phyloP scores from a whole-genome alignment of 306 rosid genomes.

The Adenanthera pavonina region DNA sequence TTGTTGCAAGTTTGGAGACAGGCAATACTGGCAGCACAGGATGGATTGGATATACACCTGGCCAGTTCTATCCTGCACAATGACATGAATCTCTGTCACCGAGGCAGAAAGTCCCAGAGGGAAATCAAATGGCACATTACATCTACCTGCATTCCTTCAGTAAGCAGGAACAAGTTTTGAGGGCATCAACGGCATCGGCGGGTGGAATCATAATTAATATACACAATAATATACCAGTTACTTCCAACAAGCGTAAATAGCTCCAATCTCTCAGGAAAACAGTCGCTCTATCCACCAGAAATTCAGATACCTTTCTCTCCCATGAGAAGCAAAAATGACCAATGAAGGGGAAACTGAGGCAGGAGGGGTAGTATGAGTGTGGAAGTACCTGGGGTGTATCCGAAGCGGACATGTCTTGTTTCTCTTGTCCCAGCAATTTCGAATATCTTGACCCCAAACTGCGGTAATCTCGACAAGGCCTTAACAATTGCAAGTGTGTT shows the following conservation, averaged over 20 bases:
- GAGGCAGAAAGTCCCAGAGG: background rate
- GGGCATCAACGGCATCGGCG: slow-evolving; percentile 87
- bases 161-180: slow-evolving; percentile 94
- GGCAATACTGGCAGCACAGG: slow-evolving; percentile 92
- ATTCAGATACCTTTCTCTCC: slow-evolving; percentile 41
- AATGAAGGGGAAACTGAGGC: background rate
- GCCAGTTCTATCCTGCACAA: slow-evolving; percentile 85
- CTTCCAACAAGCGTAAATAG: slow-evolving; percentile 47
- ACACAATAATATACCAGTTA: slow-evolving; percentile 61
- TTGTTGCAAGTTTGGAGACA: slow-evolving; percentile 98
- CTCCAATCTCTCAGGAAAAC: slow-evolving; percentile 56
- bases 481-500: slow-evolving; percentile 37
- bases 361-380: background rate
- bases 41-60: slow-evolving; percentile 80
- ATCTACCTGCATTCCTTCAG: slow-evolving; percentile 90
- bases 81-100: background rate
- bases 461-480: slow-evolving; percentile 39
- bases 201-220: slow-evolving; percentile 71
- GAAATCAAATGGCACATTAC: background rate
- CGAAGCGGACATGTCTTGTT: slow-evolving; percentile 40
- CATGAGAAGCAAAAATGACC: background rate
- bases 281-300: slow-evolving; percentile 39
- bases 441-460: slow-evolving; percentile 43
- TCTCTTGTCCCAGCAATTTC: slow-evolving; percentile 39
- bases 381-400: slow-evolving; percentile 51